Conservation (phyloP, 768 basidiomycete genomes). For the Phlegmacium glaucopus region DNA sequence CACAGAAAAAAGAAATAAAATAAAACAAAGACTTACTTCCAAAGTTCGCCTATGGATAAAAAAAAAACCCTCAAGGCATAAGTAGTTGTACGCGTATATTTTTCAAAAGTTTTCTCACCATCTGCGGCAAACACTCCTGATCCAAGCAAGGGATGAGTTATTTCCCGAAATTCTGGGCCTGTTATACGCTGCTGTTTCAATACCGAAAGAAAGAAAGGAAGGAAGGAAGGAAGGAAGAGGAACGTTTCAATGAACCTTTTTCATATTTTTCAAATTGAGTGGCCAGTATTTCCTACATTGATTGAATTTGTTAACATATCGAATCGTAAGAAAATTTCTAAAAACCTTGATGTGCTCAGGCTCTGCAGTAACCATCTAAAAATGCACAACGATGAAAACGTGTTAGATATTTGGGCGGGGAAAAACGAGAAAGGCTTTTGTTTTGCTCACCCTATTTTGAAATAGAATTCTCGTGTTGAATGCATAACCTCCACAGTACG, state of each 20-base stretch:
- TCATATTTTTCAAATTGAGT: not conserved
- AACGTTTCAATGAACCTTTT: not conserved
- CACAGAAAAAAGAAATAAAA: not conserved
- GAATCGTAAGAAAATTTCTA: too few species aligned
- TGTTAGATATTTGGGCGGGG: not conserved
- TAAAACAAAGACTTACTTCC: conserved; percentile 46
- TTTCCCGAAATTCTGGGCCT: not conserved
- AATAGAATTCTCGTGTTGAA: conserved; percentile 14
- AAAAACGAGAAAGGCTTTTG: too few species aligned
- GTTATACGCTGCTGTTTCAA: too few species aligned
- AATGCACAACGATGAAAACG: conserved; percentile 38
- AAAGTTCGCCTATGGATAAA: conserved; percentile 47
- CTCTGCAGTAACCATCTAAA: not conserved
- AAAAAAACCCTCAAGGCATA: too few species aligned
- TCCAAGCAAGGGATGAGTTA: not conserved
- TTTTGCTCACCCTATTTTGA: conserved; percentile 15
- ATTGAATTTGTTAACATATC: not conserved
- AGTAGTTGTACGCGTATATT: too few species aligned
- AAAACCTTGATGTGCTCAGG: conserved; percentile 1
- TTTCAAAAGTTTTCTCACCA: not conserved
- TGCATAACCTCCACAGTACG: conserved; percentile 16
- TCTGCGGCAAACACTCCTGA: conserved; percentile 2
- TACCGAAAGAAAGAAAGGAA: too few species aligned
- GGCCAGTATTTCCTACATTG: not conserved
- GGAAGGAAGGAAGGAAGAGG: too few species aligned